Evolutionary conservation across 2,329 filamentous ascomycete genomes (phyloP), one percentile per base, ranked within the genome.

Genomic region (Tetracladium maxilliforme): DNA sequence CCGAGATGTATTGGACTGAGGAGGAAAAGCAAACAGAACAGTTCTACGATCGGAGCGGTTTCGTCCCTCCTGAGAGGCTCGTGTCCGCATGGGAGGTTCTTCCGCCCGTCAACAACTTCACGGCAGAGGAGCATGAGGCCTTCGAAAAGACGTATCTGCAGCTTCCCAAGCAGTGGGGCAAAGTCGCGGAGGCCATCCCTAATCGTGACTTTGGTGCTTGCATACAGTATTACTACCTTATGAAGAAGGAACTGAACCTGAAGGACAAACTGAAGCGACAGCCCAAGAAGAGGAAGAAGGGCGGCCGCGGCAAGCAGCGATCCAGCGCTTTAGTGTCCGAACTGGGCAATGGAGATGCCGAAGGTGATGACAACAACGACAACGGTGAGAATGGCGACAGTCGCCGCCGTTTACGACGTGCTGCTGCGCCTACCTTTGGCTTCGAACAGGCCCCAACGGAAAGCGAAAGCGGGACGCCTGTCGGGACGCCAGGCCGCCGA

Each of bases 171-270:
- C 79, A 84, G 41, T 90, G 79, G 78, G 77, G 78, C 29, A 72
- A 70, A 38, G 72, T 90, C 30, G 76, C 80, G 5, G 70, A 77
- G 30, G 61, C 62, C 14, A 52, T 87, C 6, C 64, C 66, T 1
- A 60, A 64, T 16, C 70, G 80, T 14, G 72, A 79, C 39, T 84
- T 82, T 48, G 75, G 77, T 35, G 69, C 79, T 23, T 83, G 77
- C 47, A 90, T 90, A 37, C 76, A 83, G 43, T 83, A 86, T 47
- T 90, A 90, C 49, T 90, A 90, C 47, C 61, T 80, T 33, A 80
- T 76, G 43, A 90, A 71, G 52, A 77, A 76, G 51, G 63, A 72
- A 23, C 65, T 72, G 21, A 74, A 80, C 33, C 72, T 86, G 32
- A 83, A 86, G 45, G 76, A 81, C 42, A 81, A 79, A 48, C 59